Evolutionary conservation across 2,329 filamentous ascomycete species (phyloP).

Genomic region (Sphaerulina musiva): DNA sequence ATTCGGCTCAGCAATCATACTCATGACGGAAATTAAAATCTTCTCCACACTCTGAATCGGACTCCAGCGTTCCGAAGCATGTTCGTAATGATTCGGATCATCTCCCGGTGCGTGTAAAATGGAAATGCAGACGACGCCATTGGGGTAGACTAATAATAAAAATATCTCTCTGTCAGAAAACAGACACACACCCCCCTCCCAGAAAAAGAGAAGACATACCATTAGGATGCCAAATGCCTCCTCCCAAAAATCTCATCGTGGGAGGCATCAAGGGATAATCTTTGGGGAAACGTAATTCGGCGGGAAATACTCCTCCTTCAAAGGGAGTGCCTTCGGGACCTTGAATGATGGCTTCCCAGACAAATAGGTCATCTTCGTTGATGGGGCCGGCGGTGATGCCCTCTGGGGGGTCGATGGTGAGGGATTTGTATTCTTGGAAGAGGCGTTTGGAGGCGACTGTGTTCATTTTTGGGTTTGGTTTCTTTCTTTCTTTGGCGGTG

Average conservation of each 20-base stretch:
- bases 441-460: constrained; percentile 64
- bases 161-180: neutral
- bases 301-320: constrained; percentile 90
- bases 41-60: constrained; percentile 97
- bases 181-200: neutral
- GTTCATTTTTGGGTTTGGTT: constrained; percentile 23
- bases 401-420: constrained; percentile 92
- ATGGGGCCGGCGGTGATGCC: constrained; percentile 93
- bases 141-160: constrained; percentile 65
- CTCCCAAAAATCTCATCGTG: constrained; percentile 80
- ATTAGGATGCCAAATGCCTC: constrained; percentile 73
- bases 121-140: constrained; percentile 92
- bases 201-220: too few species aligned
- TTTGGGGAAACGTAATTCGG: constrained; percentile 87
- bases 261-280: constrained; percentile 96
- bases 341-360: constrained; percentile 95
- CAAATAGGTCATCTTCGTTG: constrained; percentile 87
- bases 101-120: constrained; percentile 94
- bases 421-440: constrained; percentile 90
- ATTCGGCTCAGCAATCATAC: constrained; percentile 95
- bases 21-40: constrained; percentile 94
- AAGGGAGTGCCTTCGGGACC: constrained; percentile 94
- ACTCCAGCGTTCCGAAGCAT: constrained; percentile 90
- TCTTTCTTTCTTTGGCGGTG: too few species aligned
- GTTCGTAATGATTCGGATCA: constrained; percentile 97